Base-by-base conservation (phyloP, 2,329 filamentous ascomycete species). In the Fusarium nematophilum region DNA sequence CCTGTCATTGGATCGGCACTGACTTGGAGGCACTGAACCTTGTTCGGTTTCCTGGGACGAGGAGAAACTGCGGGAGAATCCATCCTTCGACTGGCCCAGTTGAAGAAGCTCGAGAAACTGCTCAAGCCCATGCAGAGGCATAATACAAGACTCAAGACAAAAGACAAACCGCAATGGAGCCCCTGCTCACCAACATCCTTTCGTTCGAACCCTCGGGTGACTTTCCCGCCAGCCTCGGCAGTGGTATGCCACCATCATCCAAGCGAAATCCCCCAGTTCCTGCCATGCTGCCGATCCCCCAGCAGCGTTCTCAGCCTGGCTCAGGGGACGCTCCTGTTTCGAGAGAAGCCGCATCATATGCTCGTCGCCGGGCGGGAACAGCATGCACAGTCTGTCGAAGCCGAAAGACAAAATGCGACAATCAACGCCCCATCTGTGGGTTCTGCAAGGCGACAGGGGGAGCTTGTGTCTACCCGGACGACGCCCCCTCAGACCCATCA, bases 351-450 rank as follows among this genome's bases (percentile, higher is more conserved):
- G 33, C 33, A 13, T 36, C 33, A 10, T 36, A 36, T 53, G 23
- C 26, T 10, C 53, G 57, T 6, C 39, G 54, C n/a, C 43, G 57
- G 3, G 57, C 57, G 3, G 45, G 42, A 9, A 58, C 54, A 2
- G 58, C 58, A 2, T 62, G 58, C n/a, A n/a, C 42, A 5, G 57
- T 54, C 25, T 67, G 58, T 31, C 53, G 44, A 17, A 31, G 15
- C 8, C 51, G 64, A 10, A 67, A 67, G 34, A 65, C 62, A 13
- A 65, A 64, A 26, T 67, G 57, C 40, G 62, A 67, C 31, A 61
- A 61, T 18, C 39, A 53, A 18, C 53, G 64, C 1, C 64, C 64
- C 1, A 21, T 55, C 15, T 67, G 64, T 21, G 62, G 64, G 5
- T 67, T 67, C 40, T 67, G 64, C 42, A 29, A 14, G 11, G 26